phyloP scores from a whole-genome alignment of 805 yeast genomes.

The Yarrowia sp. region DNA sequence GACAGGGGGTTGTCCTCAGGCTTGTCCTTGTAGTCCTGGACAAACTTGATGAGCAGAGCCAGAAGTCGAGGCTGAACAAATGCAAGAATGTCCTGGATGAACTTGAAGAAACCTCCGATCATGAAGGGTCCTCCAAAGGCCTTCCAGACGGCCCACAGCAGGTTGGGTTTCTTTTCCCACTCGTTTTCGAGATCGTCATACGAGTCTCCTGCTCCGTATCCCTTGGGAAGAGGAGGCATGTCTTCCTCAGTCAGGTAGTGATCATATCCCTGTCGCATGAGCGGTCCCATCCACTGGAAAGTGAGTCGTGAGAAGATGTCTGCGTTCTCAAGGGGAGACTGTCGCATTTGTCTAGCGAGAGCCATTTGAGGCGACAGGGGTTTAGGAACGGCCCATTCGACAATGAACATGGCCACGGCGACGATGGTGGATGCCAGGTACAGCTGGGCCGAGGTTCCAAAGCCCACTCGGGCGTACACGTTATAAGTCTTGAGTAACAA shows the following conservation, averaged over 20 bases:
- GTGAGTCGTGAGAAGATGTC: conserved; percentile 78
- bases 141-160: conserved; percentile 64
- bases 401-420: conserved; percentile 54
- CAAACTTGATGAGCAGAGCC: conserved; percentile 66
- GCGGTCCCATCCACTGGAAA: conserved; percentile 88
- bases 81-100: conserved; percentile 76
- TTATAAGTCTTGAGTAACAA: conserved; percentile 52
- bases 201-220: conserved; percentile 65
- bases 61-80: conserved; percentile 88
- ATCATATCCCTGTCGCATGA: conserved; percentile 79
- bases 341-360: conserved; percentile 49
- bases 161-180: conserved; percentile 65
- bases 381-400: conserved; percentile 56
- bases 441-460: conserved; percentile 25
- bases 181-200: conserved; percentile 58
- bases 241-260: conserved; percentile 62
- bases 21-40: conserved; percentile 55
- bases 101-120: conserved; percentile 75
- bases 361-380: conserved; percentile 49
- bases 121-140: conserved; percentile 79
- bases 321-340: conserved; percentile 61
- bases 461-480: conserved; percentile 41
- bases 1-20: conserved; percentile 52
- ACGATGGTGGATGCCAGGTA: conserved; percentile 46
- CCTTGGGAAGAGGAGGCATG: conserved; percentile 78